Base-by-base conservation (phyloP, 73 alveolate species). In the Paramecium bursaria region DNA sequence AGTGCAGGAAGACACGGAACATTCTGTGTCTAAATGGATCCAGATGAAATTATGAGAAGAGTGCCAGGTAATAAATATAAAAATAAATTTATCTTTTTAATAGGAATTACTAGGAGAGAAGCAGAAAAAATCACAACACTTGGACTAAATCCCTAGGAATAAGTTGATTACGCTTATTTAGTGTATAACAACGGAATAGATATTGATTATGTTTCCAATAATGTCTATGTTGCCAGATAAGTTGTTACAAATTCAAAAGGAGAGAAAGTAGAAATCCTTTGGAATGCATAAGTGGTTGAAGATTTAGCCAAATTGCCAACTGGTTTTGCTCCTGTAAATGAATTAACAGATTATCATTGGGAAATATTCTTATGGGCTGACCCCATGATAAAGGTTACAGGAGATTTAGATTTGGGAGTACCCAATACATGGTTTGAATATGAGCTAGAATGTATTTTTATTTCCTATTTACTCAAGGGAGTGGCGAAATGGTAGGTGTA, bases 381-480 rank as follows among this genome's bases (percentile, higher is more conserved):
- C 77, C 87, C 92, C 23, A 94, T 94, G 74, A 90, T 92, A 76
- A 90, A 92, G 87, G 75, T 88, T 29, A 93, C 91, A 51, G 91
- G 94, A 26, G 96, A 94, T 85, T 86, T 90, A 46, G 98, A 94
- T 77, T 80, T 94, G 87, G 96, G 96, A 46, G 96, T 94, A 14
- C 98, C 98, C 15, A 91, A 88, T 87, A 75, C 98, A 4, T 94
- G 97, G 97, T 94, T 94, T 85, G 98, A 94, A 76, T 94, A 94
- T 54, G 98, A 94, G 75, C 47, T 52, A 50, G 89, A 79, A 79
- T 79, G 89, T 61, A 91, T 88, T 46, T 51, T 46, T 60, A 60
- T 88, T 47, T 31, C 77, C 44, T 91, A 75, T 15, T 47, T 48
- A 31, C 54, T 25, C 51, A 74, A 90, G 90, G 91, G 82, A 57